Evolutionary conservation across 805 yeast genomes (phyloP), one percentile per base, ranked within the genome.

Genomic region (Suhomyces xylopsoci): DNA sequence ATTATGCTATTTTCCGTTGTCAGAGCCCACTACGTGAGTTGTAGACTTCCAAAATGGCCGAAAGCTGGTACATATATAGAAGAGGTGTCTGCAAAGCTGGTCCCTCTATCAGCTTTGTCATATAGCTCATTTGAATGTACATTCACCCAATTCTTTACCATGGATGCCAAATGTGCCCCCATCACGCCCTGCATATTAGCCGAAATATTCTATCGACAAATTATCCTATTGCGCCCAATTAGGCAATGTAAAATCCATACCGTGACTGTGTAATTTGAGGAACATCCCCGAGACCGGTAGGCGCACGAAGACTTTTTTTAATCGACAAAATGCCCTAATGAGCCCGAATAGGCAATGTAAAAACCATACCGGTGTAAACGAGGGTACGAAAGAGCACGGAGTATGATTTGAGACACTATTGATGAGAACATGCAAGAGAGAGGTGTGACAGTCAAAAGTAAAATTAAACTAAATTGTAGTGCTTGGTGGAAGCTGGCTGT

Each of bases 341-440:
- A 50, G 61, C 67, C 70, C 71, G 59, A 65, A 58, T 68, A 68
- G 73, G 73, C 55, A 66, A 64, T 60, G 68, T 66, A 67, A 64
- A 57, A 48, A 48, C 61, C 17, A 25, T 26, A 40, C 47, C 40
- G 50, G 45, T 3, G 50, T 47, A 47, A 47, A 38, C 28, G 28
- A 26, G 28, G 12, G 28, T 5, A 22, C 25, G 25, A 6, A 3
- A 25, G 28, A 19, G 48, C 12, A 17, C 15, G n/a, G 22, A 20
- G 22, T 20, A 20, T 20, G 22, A 20, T 20, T 7, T 6, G 40
- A n/a, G 20, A 7, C 20, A 7, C n/a, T 12, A 9, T 7, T 14
- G 38, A 14, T 7, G 7, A n/a, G 15, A 32, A 32, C n/a, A 12
- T 32, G 15, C 15, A 5, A 3, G 2, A 32, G 15, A 32, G 15